Evolutionary conservation across 306 rosid species (phyloP), one percentile per base, ranked within the genome.

Genomic region (Myrica gale): DNA sequence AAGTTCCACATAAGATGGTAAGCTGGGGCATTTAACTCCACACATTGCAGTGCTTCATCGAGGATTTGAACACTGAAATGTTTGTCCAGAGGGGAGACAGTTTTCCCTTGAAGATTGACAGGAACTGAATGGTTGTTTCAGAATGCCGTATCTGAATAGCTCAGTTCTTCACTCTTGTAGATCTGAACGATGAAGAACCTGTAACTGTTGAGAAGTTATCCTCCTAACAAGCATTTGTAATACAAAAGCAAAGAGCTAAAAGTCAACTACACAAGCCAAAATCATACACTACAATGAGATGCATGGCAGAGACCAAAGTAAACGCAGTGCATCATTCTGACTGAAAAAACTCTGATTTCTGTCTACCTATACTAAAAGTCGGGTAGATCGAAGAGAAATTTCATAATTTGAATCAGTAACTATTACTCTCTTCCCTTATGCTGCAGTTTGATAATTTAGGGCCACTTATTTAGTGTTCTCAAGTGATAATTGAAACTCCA

Each of bases 11-110:
- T 20, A 3, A 20, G 58, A 20, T 53, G 58, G 7, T 17, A 53
- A 15, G 58, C 58, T 5, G 21, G 10, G 19, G 58, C 6, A 6
- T 53, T 16, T 53, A 53, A 20, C 9, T 53, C 58, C 23, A 84
- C 88, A 76, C 88, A 82, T 55, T 81, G 85, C 20, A 78, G 81
- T 20, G 88, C 88, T 82, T 85, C 85, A 16, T 76, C 72, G 0
- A 85, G 79, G 47, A 81, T 82, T 52, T 74, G 55, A 57, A 85
- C 81, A 21, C 84, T 76, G 79, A 85, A 85, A 81, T 82, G 82
- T 52, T 85, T 86, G 77, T 85, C 84, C 19, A 85, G 78, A 44
- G 79, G 86, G 42, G 84, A 79, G 44, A 19, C 23, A 0, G 26
- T 19, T 55, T 55, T 55, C n/a, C 53, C 13, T 11, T 5, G 53